Percentiles rank a stretch among this genome's conserved stretches.
phyloP scores from a whole-genome alignment of 176 grass and related monocot genomes.

The Pontederia paniculata region DNA sequence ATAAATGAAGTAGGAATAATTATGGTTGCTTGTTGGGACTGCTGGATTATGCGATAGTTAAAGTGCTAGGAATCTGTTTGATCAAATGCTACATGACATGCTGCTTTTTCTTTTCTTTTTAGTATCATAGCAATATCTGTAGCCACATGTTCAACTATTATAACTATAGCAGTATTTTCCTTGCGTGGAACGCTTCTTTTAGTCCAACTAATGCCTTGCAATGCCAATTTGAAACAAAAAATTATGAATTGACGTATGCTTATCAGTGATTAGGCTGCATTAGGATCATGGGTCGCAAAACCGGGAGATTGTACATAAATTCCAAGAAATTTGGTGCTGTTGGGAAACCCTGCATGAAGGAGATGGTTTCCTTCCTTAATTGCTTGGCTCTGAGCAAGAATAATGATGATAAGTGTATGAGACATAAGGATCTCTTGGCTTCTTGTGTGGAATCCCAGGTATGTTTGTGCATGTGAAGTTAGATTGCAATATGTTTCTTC shows the following conservation, averaged over 20 bases:
- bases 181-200: no score
- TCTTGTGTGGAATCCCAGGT: conserved; percentile 15
- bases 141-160: no score
- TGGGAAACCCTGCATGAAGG: conserved; percentile 58
- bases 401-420: conserved; percentile 50
- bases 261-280: background rate
- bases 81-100: no score
- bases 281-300: conserved; percentile 69
- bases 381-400: conserved; percentile 86
- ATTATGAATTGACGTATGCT: background rate
- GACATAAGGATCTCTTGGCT: conserved; percentile 20
- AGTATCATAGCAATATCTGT: no score
- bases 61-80: no score
- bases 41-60: no score
- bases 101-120: no score
- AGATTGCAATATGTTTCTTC: background rate
- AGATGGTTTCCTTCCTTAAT: conserved; percentile 77
- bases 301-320: conserved; percentile 75
- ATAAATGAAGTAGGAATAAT: no score
- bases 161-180: no score
- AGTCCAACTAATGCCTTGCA: no score
- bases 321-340: conserved; percentile 60
- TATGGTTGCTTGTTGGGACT: no score
- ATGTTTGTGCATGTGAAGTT: background rate
- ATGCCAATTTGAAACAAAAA: no score